Evolutionary conservation across 2,329 filamentous ascomycete species (phyloP).

Genomic region (Venturia aucupariae): DNA sequence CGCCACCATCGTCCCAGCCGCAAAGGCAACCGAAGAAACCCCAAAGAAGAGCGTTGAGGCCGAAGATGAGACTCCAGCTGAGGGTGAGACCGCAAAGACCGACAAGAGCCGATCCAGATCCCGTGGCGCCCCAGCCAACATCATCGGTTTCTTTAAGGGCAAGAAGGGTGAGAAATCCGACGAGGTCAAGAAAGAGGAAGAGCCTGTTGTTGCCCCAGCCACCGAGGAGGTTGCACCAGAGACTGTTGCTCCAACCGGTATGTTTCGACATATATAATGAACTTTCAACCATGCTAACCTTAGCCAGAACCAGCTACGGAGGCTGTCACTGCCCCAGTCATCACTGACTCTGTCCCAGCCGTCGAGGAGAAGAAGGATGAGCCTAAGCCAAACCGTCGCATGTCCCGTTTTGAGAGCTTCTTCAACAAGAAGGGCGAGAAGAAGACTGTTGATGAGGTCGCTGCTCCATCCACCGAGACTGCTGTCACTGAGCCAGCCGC

Average conservation of each 20-base stretch:
- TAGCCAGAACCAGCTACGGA: conserved; percentile 20
- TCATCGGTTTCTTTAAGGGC: conserved; percentile 48
- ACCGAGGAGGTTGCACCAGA: conserved; percentile 25
- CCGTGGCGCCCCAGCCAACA: conserved; percentile 48
- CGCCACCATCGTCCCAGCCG: conserved; percentile 27
- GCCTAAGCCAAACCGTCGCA: conserved; percentile 37
- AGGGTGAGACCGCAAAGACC: conserved; percentile 34
- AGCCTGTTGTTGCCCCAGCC: conserved; percentile 35
- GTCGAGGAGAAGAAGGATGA: conserved; percentile 24
- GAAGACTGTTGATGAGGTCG: conserved; percentile 28
- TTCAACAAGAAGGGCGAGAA: conserved; percentile 34
- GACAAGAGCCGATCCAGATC: conserved; percentile 53
- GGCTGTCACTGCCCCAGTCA: conserved; percentile 18
- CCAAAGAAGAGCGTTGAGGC: conserved; percentile 41
- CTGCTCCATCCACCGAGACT: conserved; percentile 23
- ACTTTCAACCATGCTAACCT: conserved; percentile 21
- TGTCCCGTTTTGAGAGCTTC: conserved; percentile 44
- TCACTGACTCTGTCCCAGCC: conserved; percentile 34
- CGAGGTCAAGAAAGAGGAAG: conserved; percentile 28
- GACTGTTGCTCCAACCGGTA: conserved; percentile 14
- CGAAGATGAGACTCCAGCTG: conserved; percentile 19
- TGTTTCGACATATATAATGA: too few species aligned
- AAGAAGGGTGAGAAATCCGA: conserved; percentile 46
- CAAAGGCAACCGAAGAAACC: conserved; percentile 24
- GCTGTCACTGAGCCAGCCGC: conserved; percentile 5